A percentile compares a stretch with the other conserved stretches of the same genome.
These are phyloP conservation scores for Rhodomyrtus psidioides DNA, from an alignment of 441 rosid species.

Conservation along the genomic window DNA sequence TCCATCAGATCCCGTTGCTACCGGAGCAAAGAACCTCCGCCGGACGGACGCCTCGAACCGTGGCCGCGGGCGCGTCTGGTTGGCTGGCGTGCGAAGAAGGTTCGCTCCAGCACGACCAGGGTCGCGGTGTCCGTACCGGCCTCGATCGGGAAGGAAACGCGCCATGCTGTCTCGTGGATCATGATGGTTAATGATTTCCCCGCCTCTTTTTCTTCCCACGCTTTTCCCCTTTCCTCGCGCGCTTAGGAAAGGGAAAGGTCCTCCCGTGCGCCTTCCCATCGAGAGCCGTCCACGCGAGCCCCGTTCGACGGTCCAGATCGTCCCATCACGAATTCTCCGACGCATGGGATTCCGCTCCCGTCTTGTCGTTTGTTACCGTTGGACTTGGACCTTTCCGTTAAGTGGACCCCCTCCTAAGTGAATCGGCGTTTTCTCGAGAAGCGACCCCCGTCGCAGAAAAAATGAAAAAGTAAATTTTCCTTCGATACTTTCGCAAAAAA, in stretches of 20 bases:
- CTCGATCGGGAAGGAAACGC: neutral
- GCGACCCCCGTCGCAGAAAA: no score
- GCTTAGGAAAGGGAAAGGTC: neutral
- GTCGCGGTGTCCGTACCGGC: no score
- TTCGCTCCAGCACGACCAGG: no score
- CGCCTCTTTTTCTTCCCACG: neutral
- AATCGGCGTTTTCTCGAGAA: no score
- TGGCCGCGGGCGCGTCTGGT: neutral
- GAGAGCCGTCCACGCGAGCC: neutral
- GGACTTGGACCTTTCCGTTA: neutral
- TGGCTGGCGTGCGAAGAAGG: no score
- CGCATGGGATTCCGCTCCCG: neutral
- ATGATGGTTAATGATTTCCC: neutral
- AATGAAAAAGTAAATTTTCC: no score
- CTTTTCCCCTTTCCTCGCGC: neutral
- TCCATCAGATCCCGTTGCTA: accelerated
- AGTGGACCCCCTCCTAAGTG: neutral
- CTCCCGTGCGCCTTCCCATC: neutral
- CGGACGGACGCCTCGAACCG: no score
- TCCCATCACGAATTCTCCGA: neutral
- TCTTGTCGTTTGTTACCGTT: neutral
- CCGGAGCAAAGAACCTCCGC: neutral
- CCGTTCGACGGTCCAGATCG: neutral
- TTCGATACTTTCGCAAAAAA: no score
- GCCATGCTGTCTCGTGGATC: neutral